phyloP scores from a whole-genome alignment of 176 grass and related monocot species.

The Oryza longistaminata region DNA sequence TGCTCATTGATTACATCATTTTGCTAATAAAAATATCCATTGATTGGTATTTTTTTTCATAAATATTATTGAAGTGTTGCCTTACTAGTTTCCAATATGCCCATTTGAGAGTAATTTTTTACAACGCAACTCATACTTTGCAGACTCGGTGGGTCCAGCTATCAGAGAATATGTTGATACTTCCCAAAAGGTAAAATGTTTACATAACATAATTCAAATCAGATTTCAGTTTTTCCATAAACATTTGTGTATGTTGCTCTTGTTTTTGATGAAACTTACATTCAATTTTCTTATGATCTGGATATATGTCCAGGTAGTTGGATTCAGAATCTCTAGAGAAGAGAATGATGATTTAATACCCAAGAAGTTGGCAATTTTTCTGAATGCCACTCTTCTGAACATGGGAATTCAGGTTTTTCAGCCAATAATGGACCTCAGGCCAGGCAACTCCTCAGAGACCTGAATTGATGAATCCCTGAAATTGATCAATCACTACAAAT shows the following conservation, averaged over 20 bases:
- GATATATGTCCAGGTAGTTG: constrained; percentile 69
- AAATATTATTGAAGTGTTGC: neutral
- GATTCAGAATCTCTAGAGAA: constrained; percentile 54
- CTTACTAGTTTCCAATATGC: neutral
- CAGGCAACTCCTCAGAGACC: constrained; percentile 18
- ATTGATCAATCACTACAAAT: constrained; percentile 29
- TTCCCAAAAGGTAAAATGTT: constrained; percentile 60
- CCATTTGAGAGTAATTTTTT: constrained; percentile 32
- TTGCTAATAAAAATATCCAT: too few species aligned
- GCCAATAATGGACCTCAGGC: constrained; percentile 23
- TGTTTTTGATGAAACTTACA: neutral
- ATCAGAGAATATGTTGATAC: constrained; percentile 53
- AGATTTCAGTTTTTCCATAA: constrained; percentile 14
- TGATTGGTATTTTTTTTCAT: neutral
- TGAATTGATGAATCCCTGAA: constrained; percentile 36
- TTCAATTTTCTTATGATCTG: constrained; percentile 21
- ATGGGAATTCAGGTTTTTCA: constrained; percentile 19
- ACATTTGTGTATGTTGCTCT: neutral
- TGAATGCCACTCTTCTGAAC: constrained; percentile 48
- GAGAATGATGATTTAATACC: constrained; percentile 52
- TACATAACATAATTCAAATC: constrained; percentile 3
- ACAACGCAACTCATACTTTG: constrained; percentile 52
- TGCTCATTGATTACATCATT: too few species aligned
- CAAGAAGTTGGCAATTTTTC: constrained; percentile 47
- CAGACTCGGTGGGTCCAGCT: constrained; percentile 56